Evolutionary conservation across 306 rosid species (phyloP), one percentile per base, ranked within the genome.

Genomic region (Mimosa bimucronata): DNA sequence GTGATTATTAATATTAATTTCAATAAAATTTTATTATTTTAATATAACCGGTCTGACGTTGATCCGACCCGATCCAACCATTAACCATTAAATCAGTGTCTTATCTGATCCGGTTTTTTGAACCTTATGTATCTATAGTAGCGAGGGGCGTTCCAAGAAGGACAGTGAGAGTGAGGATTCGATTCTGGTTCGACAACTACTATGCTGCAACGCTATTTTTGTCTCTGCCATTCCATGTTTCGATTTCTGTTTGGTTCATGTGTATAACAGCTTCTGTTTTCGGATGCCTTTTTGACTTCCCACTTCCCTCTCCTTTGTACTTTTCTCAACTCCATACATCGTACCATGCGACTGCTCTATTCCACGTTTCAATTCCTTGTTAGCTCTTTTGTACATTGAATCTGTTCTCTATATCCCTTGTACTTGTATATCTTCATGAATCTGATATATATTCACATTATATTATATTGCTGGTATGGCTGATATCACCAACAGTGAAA

Each of bases 181-280:
- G 18, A 50, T 48, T 50, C 65, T 10, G n/a, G 48, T 16, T 9
- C 26, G 65, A 58, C 18, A 12, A 25, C 64, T 28, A 1, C 28
- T 0, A 1, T 9, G 2, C 13, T 23, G 13, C 28, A 73, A 7
- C 7, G 1, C 76, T 23, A 13, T 6, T 69, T 21, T 42, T 70
- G 74, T 44, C 37, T 44, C 21, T 14, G 34, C 19, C 65, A 65
- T 25, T 34, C 42, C 44, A 65, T 28, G 38, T 74, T 80, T 74
- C 77, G 9, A 37, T n/a, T 66, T 66, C 71, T 37, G 7, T 9
- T 66, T 66, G 46, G 71, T 37, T 19, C 23, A 1, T 19, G 48
- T 8, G 48, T 13, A 6, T 9, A 61, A 4, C 0, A 7, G 9
- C 38, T 12, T 13, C 67, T 10, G 67, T 29, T 60, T 12, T 60